These are phyloP conservation scores for Penicillium concentricum DNA, from an alignment of 2,329 filamentous ascomycete species.

Conservation along the genomic window DNA sequence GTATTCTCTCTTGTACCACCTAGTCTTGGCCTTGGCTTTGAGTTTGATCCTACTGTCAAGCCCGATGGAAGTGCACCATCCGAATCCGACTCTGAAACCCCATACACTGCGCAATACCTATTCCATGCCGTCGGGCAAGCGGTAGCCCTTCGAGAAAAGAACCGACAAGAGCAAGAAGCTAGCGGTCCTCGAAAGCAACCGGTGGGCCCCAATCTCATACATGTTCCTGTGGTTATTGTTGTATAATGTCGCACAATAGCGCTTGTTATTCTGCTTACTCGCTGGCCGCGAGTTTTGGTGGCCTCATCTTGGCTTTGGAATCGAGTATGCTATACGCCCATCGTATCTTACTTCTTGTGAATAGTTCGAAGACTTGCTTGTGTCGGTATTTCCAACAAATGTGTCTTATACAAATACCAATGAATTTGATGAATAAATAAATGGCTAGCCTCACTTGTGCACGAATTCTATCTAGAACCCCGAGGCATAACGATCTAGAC, in stretches of 20 bases:
- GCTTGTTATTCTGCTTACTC: background rate
- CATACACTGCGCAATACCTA: conserved; percentile 9
- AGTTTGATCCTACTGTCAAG: conserved; percentile 14
- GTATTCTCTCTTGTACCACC: conserved; percentile 30
- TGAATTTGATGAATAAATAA: background rate
- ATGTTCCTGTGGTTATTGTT: conserved; percentile 18
- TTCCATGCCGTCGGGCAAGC: conserved; percentile 13
- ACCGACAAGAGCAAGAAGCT: conserved; percentile 13
- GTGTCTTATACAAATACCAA: background rate
- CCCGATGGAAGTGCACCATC: conserved; percentile 1
- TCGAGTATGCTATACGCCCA: background rate
- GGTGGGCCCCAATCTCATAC: conserved; percentile 16
- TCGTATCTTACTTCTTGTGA: background rate
- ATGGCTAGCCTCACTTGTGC: background rate
- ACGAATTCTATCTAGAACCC: background rate
- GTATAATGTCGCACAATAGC: conserved; percentile 10
- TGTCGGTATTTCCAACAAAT: background rate
- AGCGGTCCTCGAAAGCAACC: background rate
- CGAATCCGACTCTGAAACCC: conserved; percentile 9
- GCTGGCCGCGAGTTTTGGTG: background rate
- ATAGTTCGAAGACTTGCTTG: background rate
- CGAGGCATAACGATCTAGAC: background rate
- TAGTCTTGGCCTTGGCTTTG: conserved; percentile 10
- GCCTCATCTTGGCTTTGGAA: background rate
- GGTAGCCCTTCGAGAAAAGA: conserved; percentile 15